Evolutionary conservation across 768 basidiomycete genomes (phyloP).

Genomic region (Termitomyces heimii): DNA sequence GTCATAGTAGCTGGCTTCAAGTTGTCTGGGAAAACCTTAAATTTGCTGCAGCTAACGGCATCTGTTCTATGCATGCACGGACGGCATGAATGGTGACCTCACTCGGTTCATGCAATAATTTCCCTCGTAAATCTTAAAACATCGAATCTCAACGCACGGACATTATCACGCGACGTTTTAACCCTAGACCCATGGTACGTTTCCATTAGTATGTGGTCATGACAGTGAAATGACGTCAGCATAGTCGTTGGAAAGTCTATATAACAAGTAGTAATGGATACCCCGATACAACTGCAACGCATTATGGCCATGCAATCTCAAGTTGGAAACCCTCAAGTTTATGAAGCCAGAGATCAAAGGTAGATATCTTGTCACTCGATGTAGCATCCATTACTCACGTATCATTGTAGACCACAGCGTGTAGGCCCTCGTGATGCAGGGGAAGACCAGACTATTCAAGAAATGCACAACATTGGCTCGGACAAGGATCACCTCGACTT

Average conservation of each 20-base stretch:
- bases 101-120: neutral
- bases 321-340: conserved; percentile 41
- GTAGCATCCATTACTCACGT: neutral
- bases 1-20: conserved; percentile 2
- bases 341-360: conserved; percentile 45
- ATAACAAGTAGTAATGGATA: neutral
- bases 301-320: conserved; percentile 37
- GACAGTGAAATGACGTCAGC: neutral
- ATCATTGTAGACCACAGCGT: neutral
- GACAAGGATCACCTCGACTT: neutral
- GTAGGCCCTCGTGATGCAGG: neutral
- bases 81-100: neutral
- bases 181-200: too few species aligned
- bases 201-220: neutral
- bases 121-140: neutral
- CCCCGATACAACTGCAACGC: neutral
- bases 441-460: neutral
- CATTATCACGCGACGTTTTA: too few species aligned
- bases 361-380: conserved; percentile 6
- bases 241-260: too few species aligned
- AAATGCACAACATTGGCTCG: neutral
- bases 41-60: too few species aligned
- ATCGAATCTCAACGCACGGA: neutral
- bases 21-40: neutral
- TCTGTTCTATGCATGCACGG: too few species aligned